A percentile compares a stretch with the other conserved stretches of the same genome.
phyloP scores from a whole-genome alignment of 352 stramenopile genomes.

The Phytophthora sojae region DNA sequence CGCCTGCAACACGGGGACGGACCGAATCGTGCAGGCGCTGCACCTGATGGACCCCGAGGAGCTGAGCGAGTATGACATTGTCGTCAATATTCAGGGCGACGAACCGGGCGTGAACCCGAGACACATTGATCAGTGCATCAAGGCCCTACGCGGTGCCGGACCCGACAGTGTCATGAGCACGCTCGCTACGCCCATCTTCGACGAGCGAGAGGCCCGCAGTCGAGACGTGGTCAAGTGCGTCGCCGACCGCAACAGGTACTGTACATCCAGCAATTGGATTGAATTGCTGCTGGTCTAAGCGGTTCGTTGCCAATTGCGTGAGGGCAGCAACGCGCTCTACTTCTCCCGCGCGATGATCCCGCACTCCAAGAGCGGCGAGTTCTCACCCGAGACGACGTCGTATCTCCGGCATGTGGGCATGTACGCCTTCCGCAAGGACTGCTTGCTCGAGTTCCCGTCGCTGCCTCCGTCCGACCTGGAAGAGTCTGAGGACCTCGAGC shows the following conservation, averaged over 20 bases:
- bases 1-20: conserved; percentile 74
- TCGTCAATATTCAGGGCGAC: conserved; percentile 89
- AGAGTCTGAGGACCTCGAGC: conserved; percentile 80
- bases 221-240: conserved; percentile 86
- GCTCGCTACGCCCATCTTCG: conserved; percentile 68
- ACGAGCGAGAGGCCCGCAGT: conserved; percentile 61
- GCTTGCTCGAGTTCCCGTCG: conserved; percentile 72
- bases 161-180: conserved; percentile 78
- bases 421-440: conserved; percentile 83
- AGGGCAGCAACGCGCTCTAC: conserved; percentile 78
- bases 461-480: conserved; percentile 66
- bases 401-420: conserved; percentile 84
- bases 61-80: conserved; percentile 67
- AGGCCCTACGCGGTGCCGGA: conserved; percentile 56
- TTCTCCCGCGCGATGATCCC: conserved; percentile 87
- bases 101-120: conserved; percentile 81
- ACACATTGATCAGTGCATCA: conserved; percentile 79
- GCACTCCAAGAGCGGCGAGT: conserved; percentile 70
- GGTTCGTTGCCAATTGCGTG: background rate
- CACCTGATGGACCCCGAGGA: conserved; percentile 46
- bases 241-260: conserved; percentile 61
- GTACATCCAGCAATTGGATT: background rate
- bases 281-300: background rate
- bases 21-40: conserved; percentile 78
- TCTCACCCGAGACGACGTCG: conserved; percentile 49